Conservation (phyloP, 768 basidiomycete genomes). For the Leccinum ochraceum region DNA sequence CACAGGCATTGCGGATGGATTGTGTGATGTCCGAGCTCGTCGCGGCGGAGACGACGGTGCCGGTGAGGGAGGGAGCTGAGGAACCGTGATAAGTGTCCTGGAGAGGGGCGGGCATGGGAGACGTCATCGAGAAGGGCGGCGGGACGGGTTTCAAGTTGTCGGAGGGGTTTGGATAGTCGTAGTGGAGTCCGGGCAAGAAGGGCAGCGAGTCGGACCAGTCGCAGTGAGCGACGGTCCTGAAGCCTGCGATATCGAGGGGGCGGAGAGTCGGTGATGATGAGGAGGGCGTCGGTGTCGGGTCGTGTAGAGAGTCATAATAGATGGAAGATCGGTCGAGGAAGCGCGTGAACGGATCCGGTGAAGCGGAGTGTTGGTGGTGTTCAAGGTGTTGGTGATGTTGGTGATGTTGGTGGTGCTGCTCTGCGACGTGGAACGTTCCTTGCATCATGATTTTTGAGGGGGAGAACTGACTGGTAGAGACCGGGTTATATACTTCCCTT, state of each 20-base stretch:
- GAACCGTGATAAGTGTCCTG: not conserved
- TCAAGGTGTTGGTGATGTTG: too few relatives aligned
- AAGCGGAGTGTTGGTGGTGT: constrained; percentile 1
- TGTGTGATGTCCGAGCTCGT: constrained; percentile 31
- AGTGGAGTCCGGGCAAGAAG: constrained; percentile 21
- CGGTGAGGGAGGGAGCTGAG: not conserved
- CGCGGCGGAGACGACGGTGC: constrained; percentile 11
- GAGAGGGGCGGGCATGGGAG: constrained; percentile 8
- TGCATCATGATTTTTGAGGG: not conserved
- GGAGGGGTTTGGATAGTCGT: constrained; percentile 9
- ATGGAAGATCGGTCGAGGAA: constrained; percentile 35
- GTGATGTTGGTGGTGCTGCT: not conserved
- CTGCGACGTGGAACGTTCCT: not conserved
- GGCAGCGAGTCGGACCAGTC: constrained; percentile 28
- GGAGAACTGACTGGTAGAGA: not conserved
- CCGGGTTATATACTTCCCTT: not conserved
- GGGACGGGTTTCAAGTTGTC: constrained; percentile 14
- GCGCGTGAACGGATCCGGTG: constrained; percentile 27
- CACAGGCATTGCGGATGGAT: constrained; percentile 35
- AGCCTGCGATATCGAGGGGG: constrained; percentile 21
- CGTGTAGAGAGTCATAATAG: constrained; percentile 8
- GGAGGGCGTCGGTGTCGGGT: not conserved
- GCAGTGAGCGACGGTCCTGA: constrained; percentile 24
- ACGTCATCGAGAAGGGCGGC: not conserved
- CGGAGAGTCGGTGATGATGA: constrained; percentile 11